A percentile compares a stretch with the other conserved stretches of the same genome.
Conservation (phyloP, 1,284 basidiomycete species). For the Ganoderma lucidum region DNA sequence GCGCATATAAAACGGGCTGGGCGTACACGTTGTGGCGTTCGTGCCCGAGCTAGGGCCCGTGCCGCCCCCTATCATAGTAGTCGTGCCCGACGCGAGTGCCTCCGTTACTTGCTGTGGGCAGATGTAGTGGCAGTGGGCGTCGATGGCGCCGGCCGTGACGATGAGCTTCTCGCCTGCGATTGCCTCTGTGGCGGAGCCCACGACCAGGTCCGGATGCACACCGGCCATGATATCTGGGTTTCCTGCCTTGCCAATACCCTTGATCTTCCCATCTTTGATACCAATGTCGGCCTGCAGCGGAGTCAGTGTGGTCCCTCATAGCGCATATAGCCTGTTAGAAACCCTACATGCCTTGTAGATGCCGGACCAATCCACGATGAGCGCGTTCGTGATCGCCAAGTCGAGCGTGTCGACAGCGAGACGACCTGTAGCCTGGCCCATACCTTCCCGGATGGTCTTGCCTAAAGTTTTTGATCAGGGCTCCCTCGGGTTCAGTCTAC, state of each 20-base stretch:
- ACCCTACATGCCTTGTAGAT: conserved; percentile 82
- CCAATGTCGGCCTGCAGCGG: conserved; percentile 91
- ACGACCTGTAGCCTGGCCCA: conserved; percentile 91
- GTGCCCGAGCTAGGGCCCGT: conserved; percentile 94
- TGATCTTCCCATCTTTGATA: conserved; percentile 85
- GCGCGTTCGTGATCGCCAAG: conserved; percentile 92
- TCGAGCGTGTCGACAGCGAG: conserved; percentile 81
- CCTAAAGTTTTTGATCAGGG: conserved; percentile 51
- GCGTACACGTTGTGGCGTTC: conserved; percentile 95
- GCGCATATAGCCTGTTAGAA: not conserved
- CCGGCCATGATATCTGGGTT: conserved; percentile 95
- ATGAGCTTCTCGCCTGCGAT: conserved; percentile 96
- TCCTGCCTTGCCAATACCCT: conserved; percentile 94
- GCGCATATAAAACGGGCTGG: conserved; percentile 86
- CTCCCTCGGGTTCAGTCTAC: not conserved
- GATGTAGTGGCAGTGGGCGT: conserved; percentile 94
- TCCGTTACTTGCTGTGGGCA: conserved; percentile 90
- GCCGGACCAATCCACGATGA: conserved; percentile 95
- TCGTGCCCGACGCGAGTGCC: conserved; percentile 77
- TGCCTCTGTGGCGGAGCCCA: conserved; percentile 92
- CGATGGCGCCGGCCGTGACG: conserved; percentile 93
- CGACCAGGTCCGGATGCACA: conserved; percentile 78
- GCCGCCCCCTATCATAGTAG: conserved; percentile 92
- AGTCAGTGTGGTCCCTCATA: not conserved
- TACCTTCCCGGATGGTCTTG: conserved; percentile 94